Conservation (phyloP, 2,329 filamentous ascomycete genomes). For the Aspergillus terreus region DNA sequence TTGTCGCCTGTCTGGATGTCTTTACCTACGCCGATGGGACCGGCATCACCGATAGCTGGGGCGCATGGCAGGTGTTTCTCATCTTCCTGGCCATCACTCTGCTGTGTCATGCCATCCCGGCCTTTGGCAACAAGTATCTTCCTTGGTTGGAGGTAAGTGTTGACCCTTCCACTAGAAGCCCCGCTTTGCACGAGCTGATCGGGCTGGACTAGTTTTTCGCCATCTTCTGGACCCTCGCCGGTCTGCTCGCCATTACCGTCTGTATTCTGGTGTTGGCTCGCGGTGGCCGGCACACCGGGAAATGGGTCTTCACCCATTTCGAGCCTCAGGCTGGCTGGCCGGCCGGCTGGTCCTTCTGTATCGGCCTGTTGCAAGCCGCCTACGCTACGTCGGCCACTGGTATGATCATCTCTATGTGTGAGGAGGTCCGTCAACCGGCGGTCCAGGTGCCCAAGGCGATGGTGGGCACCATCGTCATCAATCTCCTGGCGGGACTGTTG, state of each 20-base stretch:
- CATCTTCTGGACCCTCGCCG: constrained; percentile 65
- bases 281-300: constrained; percentile 59
- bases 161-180: neutral
- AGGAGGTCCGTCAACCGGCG: constrained; percentile 63
- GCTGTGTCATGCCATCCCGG: constrained; percentile 50
- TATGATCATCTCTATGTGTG: constrained; percentile 78
- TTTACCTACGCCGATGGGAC: constrained; percentile 47
- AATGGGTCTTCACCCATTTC: constrained; percentile 53
- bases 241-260: constrained; percentile 60
- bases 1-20: constrained; percentile 54
- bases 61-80: constrained; percentile 62
- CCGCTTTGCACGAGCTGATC: neutral
- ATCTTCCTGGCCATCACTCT: constrained; percentile 68
- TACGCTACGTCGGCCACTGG: constrained; percentile 68
- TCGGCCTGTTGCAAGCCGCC: constrained; percentile 62
- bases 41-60: constrained; percentile 52
- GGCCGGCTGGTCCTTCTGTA: constrained; percentile 66
- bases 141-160: constrained; percentile 59
- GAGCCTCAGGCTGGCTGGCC: constrained; percentile 68
- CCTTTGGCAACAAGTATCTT: constrained; percentile 52
- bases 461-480: constrained; percentile 62
- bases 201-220: constrained; percentile 65
- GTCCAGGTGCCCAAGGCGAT: constrained; percentile 67
- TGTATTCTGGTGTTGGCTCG: constrained; percentile 68
- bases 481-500: constrained; percentile 59